Evolutionary conservation across 1,284 basidiomycete genomes (phyloP).

Genomic region (Cronartium ribicola): DNA sequence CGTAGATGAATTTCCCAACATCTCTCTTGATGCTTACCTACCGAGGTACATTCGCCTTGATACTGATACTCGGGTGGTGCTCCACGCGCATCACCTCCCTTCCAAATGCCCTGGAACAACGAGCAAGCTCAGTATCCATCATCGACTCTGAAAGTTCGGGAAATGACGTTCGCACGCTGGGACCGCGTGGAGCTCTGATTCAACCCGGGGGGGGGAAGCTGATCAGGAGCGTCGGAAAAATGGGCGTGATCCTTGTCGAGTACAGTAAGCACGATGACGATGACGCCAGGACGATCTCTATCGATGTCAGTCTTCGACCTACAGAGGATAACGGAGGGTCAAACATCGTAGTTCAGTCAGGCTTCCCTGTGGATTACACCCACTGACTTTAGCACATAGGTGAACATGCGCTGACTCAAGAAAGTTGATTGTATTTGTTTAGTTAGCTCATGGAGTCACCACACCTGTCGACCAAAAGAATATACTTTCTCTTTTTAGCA

Average conservation of each 20-base stretch:
- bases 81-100: background rate
- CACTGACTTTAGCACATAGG: background rate
- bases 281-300: constrained; percentile 17
- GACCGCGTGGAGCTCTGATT: constrained; percentile 11
- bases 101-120: background rate
- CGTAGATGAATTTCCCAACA: background rate
- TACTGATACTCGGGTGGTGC: background rate
- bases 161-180: background rate
- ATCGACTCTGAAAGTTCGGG: background rate
- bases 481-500: constrained; percentile 16
- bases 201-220: constrained; percentile 16
- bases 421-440: background rate
- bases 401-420: background rate
- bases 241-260: background rate
- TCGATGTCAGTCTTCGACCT: constrained; percentile 18
- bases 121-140: background rate
- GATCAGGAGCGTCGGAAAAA: constrained; percentile 14
- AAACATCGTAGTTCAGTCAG: constrained; percentile 8
- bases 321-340: background rate
- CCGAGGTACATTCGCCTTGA: background rate
- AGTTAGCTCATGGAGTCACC: constrained; percentile 23
- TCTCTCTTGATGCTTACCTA: background rate
- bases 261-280: constrained; percentile 17
- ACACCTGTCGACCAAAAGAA: background rate
- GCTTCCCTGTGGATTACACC: background rate